phyloP scores from a whole-genome alignment of 495 filamentous ascomycete genomes.

The Aspergillus biplanus region DNA sequence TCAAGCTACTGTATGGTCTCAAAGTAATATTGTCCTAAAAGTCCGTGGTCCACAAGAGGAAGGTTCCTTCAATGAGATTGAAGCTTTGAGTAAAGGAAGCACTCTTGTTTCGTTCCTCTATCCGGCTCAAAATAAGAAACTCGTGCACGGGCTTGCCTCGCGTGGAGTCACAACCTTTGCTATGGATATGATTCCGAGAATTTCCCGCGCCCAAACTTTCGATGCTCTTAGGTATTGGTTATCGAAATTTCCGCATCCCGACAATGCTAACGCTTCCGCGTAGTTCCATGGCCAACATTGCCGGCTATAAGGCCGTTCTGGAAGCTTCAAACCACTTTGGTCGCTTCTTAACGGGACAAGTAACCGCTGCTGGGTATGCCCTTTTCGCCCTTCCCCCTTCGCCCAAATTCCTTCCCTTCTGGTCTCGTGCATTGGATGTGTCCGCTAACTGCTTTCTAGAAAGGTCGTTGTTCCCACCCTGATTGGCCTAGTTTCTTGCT shows the following conservation, averaged over 20 bases:
- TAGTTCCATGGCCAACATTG: conserved; percentile 84
- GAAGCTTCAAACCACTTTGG: conserved; percentile 84
- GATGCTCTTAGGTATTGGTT: conserved; percentile 62
- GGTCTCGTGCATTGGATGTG: too few relatives aligned
- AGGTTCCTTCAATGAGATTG: conserved; percentile 58
- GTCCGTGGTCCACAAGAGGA: conserved; percentile 67
- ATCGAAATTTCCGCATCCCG: conserved; percentile 1
- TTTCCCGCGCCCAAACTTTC: conserved; percentile 80
- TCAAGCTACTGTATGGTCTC: conserved; percentile 60
- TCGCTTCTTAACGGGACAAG: conserved; percentile 79
- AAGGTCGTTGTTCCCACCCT: conserved; percentile 19
- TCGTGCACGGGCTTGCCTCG: conserved; percentile 68
- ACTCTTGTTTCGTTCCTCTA: conserved; percentile 78
- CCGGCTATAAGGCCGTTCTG: conserved; percentile 82
- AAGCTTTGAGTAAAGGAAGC: conserved; percentile 60
- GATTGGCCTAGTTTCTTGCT: conserved; percentile 11
- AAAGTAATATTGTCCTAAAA: conserved; percentile 77
- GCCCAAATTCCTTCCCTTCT: too few relatives aligned
- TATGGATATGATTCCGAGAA: conserved; percentile 84
- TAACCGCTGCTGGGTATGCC: conserved; percentile 70
- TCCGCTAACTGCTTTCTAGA: conserved; percentile 15
- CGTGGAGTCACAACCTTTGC: conserved; percentile 71
- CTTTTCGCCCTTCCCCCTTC: neutral
- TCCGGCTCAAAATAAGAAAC: conserved; percentile 68
- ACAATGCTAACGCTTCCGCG: neutral